A percentile compares a stretch with the other conserved stretches of the same genome.
These are phyloP conservation scores for Cladosporium phlei DNA, from an alignment of 2,329 filamentous ascomycete genomes.

Conservation along the genomic window DNA sequence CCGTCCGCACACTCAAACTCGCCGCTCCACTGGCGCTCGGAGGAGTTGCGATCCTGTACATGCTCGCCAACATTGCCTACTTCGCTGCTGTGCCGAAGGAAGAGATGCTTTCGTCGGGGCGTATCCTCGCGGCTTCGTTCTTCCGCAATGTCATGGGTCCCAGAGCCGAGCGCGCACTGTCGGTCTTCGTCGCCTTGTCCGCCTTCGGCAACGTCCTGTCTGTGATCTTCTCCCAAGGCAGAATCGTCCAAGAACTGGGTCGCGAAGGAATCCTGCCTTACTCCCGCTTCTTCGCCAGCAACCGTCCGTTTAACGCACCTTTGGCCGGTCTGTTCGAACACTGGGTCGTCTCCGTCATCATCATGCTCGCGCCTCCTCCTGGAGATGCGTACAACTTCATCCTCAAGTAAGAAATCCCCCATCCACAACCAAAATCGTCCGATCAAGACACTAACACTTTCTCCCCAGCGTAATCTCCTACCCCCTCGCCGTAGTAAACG, in stretches of 20 bases:
- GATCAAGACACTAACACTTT: neutral
- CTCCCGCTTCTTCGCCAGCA: constrained; percentile 59
- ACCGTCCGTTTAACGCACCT: constrained; percentile 59
- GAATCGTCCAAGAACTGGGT: constrained; percentile 62
- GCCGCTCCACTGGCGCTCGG: constrained; percentile 59
- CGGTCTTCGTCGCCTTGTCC: constrained; percentile 63
- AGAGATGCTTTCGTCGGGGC: constrained; percentile 50
- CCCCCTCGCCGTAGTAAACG: constrained; percentile 54
- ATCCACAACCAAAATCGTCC: neutral
- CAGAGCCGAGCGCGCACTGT: constrained; percentile 54
- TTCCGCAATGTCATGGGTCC: constrained; percentile 53
- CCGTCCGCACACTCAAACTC: constrained; percentile 59
- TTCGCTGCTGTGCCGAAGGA: constrained; percentile 58
- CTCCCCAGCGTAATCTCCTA: constrained; percentile 56
- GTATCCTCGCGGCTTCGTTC: constrained; percentile 53
- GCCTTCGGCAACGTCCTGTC: constrained; percentile 64
- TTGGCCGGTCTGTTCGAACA: constrained; percentile 59
- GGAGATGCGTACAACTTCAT: constrained; percentile 62
- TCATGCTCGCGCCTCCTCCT: constrained; percentile 63
- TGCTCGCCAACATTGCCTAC: constrained; percentile 63
- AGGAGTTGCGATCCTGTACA: constrained; percentile 58
- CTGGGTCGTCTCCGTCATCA: constrained; percentile 60
- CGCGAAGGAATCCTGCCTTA: constrained; percentile 63
- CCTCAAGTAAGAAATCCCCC: constrained; percentile 15
- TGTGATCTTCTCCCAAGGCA: constrained; percentile 65